A percentile compares a stretch with the other conserved stretches of the same genome.
phyloP scores from a whole-genome alignment of 495 filamentous ascomycete genomes.

The Trypethelium eluteriae region DNA sequence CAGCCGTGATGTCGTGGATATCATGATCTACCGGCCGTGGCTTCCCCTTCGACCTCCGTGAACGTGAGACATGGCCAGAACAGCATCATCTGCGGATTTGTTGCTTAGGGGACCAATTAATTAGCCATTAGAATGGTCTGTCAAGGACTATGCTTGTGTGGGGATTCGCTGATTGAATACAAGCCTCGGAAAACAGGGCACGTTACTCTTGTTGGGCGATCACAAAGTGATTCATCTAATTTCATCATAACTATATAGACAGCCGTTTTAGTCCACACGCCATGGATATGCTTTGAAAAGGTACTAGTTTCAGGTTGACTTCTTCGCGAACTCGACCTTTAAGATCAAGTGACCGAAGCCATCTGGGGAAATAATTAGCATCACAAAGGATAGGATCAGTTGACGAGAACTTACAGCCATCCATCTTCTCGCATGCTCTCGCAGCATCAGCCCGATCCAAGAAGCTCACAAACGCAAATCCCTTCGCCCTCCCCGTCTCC shows the following conservation, averaged over 20 bases:
- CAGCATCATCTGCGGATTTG: too few relatives aligned
- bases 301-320: conserved; percentile 22
- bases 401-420: conserved; percentile 62
- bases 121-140: too few relatives aligned
- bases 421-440: conserved; percentile 92
- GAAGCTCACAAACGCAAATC: conserved; percentile 97
- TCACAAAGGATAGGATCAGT: conserved; percentile 18
- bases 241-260: background rate
- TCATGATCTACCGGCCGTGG: too few relatives aligned
- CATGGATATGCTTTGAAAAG: background rate
- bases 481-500: conserved; percentile 90
- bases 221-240: too few relatives aligned
- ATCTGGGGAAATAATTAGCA: conserved; percentile 18
- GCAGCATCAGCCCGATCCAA: conserved; percentile 80
- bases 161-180: too few relatives aligned
- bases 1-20: too few relatives aligned
- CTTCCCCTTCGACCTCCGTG: too few relatives aligned
- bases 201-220: too few relatives aligned
- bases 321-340: conserved; percentile 40
- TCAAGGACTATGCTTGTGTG: too few relatives aligned
- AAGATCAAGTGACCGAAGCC: conserved; percentile 39
- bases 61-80: too few relatives aligned
- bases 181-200: too few relatives aligned
- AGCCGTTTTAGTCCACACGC: background rate
- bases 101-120: too few relatives aligned